Percentiles rank a stretch among this genome's conserved stretches.
Conservation (phyloP, 495 filamentous ascomycete species). For the Hypoxylon intermedium region DNA sequence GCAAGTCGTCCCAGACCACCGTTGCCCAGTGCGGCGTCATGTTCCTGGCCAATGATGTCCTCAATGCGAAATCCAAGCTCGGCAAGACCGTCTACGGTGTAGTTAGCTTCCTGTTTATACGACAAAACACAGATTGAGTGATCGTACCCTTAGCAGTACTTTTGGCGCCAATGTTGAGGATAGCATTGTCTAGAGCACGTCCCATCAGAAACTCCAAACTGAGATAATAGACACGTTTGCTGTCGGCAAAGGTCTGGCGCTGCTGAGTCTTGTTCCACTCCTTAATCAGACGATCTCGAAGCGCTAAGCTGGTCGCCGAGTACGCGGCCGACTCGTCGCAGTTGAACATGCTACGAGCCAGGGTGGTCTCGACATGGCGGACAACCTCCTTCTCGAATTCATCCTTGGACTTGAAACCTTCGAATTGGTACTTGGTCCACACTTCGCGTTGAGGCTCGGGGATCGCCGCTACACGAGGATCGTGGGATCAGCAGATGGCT, state of each 20-base stretch:
- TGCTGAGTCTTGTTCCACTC: slow-evolving; percentile 99
- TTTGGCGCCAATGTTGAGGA: slow-evolving; percentile 93
- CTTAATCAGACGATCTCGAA: slow-evolving; percentile 90
- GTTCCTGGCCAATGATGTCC: slow-evolving; percentile 92
- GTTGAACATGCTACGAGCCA: slow-evolving; percentile 96
- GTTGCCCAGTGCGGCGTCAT: slow-evolving; percentile 95
- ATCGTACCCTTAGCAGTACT: slow-evolving; percentile 74
- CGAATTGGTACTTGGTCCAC: slow-evolving; percentile 79
- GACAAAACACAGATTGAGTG: neutral
- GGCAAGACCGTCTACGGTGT: slow-evolving; percentile 69
- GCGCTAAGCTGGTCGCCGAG: slow-evolving; percentile 85
- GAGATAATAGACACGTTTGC: slow-evolving; percentile 94
- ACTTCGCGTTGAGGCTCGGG: slow-evolving; percentile 87
- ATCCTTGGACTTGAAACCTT: slow-evolving; percentile 75
- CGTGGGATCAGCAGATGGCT: slow-evolving; percentile 22
- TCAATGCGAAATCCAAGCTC: slow-evolving; percentile 97
- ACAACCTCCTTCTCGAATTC: slow-evolving; percentile 79
- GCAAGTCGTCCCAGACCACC: slow-evolving; percentile 94
- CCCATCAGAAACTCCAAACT: slow-evolving; percentile 98
- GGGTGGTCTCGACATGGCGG: slow-evolving; percentile 92
- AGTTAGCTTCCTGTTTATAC: slow-evolving; percentile 7
- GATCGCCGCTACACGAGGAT: slow-evolving; percentile 62
- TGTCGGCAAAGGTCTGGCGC: slow-evolving; percentile 85
- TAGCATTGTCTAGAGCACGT: slow-evolving; percentile 93
- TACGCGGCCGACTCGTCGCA: slow-evolving; percentile 96